Evolutionary conservation across 805 yeast species (phyloP).

Genomic region (Ogataea dorogensis): DNA sequence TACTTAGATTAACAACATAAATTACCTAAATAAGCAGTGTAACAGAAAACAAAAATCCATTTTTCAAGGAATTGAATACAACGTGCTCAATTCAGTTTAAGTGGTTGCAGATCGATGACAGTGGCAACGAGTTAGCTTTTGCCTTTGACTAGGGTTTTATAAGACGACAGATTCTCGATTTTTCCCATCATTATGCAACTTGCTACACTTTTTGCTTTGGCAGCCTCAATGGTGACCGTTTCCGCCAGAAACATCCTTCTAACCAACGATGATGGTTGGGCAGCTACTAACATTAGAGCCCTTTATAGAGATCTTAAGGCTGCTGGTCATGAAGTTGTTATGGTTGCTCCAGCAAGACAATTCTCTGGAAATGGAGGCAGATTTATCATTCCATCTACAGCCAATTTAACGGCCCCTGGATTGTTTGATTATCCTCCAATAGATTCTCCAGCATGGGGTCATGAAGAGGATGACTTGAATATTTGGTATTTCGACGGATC

Average conservation of each 20-base stretch:
- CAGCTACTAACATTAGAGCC: constrained; percentile 55
- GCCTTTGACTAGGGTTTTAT: not conserved
- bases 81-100: constrained; percentile 1
- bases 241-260: constrained; percentile 43
- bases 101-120: constrained; percentile 2
- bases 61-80: constrained; percentile 4
- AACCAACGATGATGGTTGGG: constrained; percentile 60
- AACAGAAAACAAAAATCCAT: constrained; percentile 1
- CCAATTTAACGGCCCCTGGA: constrained; percentile 42
- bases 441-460: constrained; percentile 58
- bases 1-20: no score
- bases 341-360: constrained; percentile 53
- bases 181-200: constrained; percentile 15
- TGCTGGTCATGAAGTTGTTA: constrained; percentile 49
- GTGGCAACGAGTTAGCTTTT: not conserved
- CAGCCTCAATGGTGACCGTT: constrained; percentile 13
- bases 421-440: constrained; percentile 45
- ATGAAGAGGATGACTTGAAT: constrained; percentile 41
- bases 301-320: constrained; percentile 45
- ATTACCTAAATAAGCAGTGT: not conserved
- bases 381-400: constrained; percentile 41
- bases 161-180: constrained; percentile 3
- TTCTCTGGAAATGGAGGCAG: constrained; percentile 58
- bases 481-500: constrained; percentile 58
- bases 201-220: constrained; percentile 8